Base-by-base conservation (phyloP, 2,329 filamentous ascomycete genomes). In the Penicillium hordei region DNA sequence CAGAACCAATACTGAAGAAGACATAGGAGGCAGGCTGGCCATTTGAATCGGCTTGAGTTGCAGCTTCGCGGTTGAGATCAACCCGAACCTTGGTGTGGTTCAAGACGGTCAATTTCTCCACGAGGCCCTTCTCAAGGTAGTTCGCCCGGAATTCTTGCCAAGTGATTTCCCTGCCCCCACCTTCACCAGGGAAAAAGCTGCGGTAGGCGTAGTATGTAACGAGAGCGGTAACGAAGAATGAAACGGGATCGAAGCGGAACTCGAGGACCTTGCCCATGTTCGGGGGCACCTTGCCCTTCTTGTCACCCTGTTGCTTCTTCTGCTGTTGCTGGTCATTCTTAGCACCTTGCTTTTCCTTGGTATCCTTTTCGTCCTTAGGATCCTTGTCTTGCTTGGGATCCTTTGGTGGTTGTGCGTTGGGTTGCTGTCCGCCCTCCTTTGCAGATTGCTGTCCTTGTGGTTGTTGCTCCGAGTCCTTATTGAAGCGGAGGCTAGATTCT, bases 121-220 rank as follows among this genome's bases (percentile, higher is more conserved):
- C 93, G 25, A 99, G 83, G 8, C 94, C 94, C 81, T 96, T 97
- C 77, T 97, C 92, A 60, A 99, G 82, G 81, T 96, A 97, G 33
- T 91, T 94, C 66, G 86, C 93, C 62, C 90, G 83, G 78, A 99
- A 91, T 78, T 99, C 94, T 77, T 99, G 93, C 91, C 92, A 99
- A 55, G 94, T 97, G 58, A 99, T 97, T 72, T 99, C 93, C 69
- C 86, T 82, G 55, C 79, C 81, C 61, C 49, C 34, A n/a, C 81
- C 82, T 62, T 89, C 87, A 21, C 83, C 82, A 4, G 87, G 87
- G 58, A 91, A 82, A 56, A 93, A 78, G 62, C 84, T 81, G 55
- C 83, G 79, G 74, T 86, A 88, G 48, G 87, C 72, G 55, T 89
- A 79, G 70, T 86, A 89, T 12, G 84, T 78, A 34, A 87, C 75